Base-by-base conservation (phyloP, 805 yeast species). In the Hyphopichia homilentoma region DNA sequence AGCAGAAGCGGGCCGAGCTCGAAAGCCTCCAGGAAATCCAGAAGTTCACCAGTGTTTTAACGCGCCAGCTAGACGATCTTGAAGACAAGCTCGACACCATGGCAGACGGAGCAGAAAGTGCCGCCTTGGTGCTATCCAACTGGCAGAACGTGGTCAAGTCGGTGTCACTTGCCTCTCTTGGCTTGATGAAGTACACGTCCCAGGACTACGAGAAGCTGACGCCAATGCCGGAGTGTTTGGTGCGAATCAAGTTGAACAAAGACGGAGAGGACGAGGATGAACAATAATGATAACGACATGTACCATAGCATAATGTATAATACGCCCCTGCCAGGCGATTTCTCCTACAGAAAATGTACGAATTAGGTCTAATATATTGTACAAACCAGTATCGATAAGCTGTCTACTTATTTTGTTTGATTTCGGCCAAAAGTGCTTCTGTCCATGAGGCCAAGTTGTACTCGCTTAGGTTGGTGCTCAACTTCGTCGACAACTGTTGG, bases 211-310 rank as follows among this genome's bases (percentile, higher is more conserved):
- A 70, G 25, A 46, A 47, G 4, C 38, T 42, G 12, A 55, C 61
- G 3, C 81, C 84, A 2, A 54, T 77, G 27, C 86, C 89, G 1
- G 89, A 81, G 45, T 65, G 83, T 0, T 56, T 82, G 41, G 81
- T 82, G 3, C 61, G 89, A 30, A 66, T 82, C 20, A 65, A 70
- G 29, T 50, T 78, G 11, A 68, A 69, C 26, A 63, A 68, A n/a
- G 71, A 67, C 18, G 49, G 50, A 16, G 40, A 39, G 16, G 47
- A 38, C 17, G 38, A 22, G 5, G 44, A 33, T 15, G 43, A 30
- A 13, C 37, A 29, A 34, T 12, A 33, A 33, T 15, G 27, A 18
- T 27, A 36, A 12, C n/a, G 39, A 39, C n/a, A 30, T 22, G 4
- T 39, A 39, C 4, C 40, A 34, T 24, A 25, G 16, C 13, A 19